Evolutionary conservation across 768 basidiomycete genomes (phyloP), one percentile per base, ranked within the genome.

Genomic region (Serpula lacrymans): DNA sequence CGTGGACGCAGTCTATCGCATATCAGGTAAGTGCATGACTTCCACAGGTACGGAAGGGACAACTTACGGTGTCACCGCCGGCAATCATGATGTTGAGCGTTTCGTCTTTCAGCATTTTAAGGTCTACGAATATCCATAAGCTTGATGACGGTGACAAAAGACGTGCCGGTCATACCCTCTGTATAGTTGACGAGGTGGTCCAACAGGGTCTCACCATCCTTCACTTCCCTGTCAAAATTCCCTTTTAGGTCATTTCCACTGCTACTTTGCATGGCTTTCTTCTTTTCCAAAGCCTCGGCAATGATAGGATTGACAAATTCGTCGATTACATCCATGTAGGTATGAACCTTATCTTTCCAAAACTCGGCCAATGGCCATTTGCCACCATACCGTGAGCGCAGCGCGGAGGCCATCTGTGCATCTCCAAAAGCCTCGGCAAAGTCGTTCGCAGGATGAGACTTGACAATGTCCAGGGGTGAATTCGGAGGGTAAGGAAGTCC

Each of bases 331-430:
- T 58, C 53, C 67, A 77, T 72, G 30, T 69, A 67, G 38, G 63
- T 58, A 35, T 58, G 61, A 10, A 74, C 65, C 25, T 62, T 65
- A 54, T 82, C 77, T 26, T 56, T 54, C 66, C 68, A 74, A 34
- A 80, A 70, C 53, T 84, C 80, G 3, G 51, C 38, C 7, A 82
- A 51, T 3, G 74, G 72, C 80, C 80, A 82, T 11, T 66, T 52
- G 16, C 39, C 44, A 5, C 77, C 74, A 13, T 68, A 55, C 7
- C 69, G 61, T 9, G 56, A 42, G 13, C 80, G 68, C 23, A 58
- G 44, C 2, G 74, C 51, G 2, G 65, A 64, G 18, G 60, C 50
- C 2, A 53, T 48, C 52, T 82, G 79, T 3, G 72, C 75, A 37
- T 68, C 58, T 12, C 65, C 57, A 51, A 83, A 81, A 0, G 80